Conservation (phyloP, 495 filamentous ascomycete species). For the Glutinoglossum americanum region DNA sequence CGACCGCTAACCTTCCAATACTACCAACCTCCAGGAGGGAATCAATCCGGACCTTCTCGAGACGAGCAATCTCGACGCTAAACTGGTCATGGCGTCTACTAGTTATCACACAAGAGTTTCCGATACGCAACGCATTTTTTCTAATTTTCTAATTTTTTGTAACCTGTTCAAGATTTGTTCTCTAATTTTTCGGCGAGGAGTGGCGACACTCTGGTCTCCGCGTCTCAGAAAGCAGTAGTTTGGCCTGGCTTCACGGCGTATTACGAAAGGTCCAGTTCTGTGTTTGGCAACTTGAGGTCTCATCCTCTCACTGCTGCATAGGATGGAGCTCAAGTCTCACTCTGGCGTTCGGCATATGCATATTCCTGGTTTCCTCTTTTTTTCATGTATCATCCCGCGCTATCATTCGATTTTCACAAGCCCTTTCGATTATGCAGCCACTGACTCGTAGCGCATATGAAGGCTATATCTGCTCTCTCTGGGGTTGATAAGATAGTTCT, state of each 20-base stretch:
- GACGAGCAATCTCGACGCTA: background rate
- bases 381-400: background rate
- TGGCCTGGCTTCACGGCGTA: background rate
- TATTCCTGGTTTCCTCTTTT: background rate
- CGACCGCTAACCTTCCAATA: background rate
- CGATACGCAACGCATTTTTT: background rate
- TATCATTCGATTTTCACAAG: background rate
- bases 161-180: background rate
- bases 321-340: background rate
- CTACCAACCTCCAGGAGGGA: background rate
- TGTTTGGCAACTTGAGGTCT: background rate
- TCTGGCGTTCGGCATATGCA: background rate
- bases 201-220: background rate
- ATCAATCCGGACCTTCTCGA: background rate
- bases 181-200: background rate
- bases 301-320: background rate
- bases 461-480: too few species aligned
- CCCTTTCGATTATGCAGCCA: too few species aligned
- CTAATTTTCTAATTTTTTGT: background rate
- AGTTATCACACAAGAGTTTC: background rate
- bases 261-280: background rate
- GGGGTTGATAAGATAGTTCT: too few species aligned
- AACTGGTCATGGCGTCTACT: background rate
- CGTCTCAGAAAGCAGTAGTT: background rate
- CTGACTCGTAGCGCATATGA: too few species aligned